These are phyloP conservation scores for Chaetomium sp. DNA, from an alignment of 2,329 filamentous ascomycete species.

Conservation along the genomic window DNA sequence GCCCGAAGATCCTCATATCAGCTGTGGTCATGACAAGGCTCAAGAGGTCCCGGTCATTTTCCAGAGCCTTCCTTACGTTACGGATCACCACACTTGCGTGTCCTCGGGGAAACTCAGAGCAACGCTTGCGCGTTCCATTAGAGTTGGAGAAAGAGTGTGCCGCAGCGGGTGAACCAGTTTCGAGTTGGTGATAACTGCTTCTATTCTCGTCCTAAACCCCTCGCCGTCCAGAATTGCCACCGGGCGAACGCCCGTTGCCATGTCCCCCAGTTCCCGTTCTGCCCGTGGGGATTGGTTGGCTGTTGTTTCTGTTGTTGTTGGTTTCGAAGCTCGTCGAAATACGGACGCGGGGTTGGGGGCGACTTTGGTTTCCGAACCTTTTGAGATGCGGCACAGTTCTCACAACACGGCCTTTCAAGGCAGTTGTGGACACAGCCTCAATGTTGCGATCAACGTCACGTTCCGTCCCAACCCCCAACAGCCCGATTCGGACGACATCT, in stretches of 20 bases:
- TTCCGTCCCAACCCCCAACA: too few species aligned
- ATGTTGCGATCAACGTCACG: too few species aligned
- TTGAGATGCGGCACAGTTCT: too few species aligned
- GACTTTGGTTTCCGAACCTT: too few species aligned
- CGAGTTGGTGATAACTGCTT: neutral
- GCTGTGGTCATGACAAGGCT: neutral
- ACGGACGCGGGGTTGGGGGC: too few species aligned
- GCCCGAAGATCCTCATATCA: neutral
- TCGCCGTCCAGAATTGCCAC: neutral
- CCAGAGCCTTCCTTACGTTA: neutral
- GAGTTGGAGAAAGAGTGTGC: neutral
- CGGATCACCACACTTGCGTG: neutral
- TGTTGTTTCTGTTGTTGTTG: too few species aligned
- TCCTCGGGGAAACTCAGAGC: neutral
- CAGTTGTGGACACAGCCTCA: too few species aligned
- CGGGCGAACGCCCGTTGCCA: neutral
- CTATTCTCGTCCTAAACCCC: constrained; percentile 4
- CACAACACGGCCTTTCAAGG: too few species aligned
- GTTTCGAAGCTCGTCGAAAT: too few species aligned
- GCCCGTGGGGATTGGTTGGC: too few species aligned
- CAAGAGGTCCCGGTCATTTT: neutral
- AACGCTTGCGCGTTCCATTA: neutral
- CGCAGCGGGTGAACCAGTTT: neutral
- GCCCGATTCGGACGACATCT: too few species aligned
- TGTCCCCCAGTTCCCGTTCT: too few species aligned